These are phyloP conservation scores for Clonostachys chloroleuca DNA, from an alignment of 2,329 filamentous ascomycete species.

Conservation along the genomic window DNA sequence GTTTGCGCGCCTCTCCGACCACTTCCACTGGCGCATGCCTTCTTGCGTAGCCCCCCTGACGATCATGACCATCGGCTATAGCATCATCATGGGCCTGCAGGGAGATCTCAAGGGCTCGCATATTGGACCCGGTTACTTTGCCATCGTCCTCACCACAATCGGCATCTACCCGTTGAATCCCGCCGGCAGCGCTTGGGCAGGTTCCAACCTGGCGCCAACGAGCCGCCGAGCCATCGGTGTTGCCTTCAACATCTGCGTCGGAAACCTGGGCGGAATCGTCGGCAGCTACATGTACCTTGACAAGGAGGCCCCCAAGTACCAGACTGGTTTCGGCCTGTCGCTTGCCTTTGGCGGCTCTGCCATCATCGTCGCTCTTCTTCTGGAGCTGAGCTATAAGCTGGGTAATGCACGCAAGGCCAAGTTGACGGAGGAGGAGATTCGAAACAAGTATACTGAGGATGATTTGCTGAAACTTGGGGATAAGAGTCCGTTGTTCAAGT, in stretches of 20 bases:
- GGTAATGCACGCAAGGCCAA: constrained; percentile 11
- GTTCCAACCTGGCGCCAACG: constrained; percentile 68
- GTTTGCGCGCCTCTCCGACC: constrained; percentile 51
- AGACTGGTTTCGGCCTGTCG: constrained; percentile 20
- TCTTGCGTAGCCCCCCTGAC: constrained; percentile 51
- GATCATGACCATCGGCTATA: constrained; percentile 51
- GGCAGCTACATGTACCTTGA: constrained; percentile 5
- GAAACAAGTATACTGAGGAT: constrained; percentile 7
- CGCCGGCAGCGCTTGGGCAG: constrained; percentile 71
- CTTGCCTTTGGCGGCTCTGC: constrained; percentile 15
- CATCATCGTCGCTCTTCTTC: constrained; percentile 12
- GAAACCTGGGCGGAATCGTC: constrained; percentile 48
- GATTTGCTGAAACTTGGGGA: constrained; percentile 9
- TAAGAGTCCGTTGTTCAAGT: constrained; percentile 11
- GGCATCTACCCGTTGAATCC: constrained; percentile 78
- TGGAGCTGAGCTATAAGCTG: constrained; percentile 17
- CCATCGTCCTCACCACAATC: constrained; percentile 66
- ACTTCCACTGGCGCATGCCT: constrained; percentile 43
- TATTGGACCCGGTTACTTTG: constrained; percentile 51
- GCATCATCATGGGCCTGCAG: constrained; percentile 57
- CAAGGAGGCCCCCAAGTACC: constrained; percentile 13
- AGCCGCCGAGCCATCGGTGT: constrained; percentile 63
- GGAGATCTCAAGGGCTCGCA: constrained; percentile 59
- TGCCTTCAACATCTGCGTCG: constrained; percentile 59
- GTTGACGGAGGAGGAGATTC: constrained; percentile 10